A percentile compares a stretch with the other conserved stretches of the same genome.
phyloP scores from a whole-genome alignment of 1,284 basidiomycete genomes.

The Trichosporon faecale region DNA sequence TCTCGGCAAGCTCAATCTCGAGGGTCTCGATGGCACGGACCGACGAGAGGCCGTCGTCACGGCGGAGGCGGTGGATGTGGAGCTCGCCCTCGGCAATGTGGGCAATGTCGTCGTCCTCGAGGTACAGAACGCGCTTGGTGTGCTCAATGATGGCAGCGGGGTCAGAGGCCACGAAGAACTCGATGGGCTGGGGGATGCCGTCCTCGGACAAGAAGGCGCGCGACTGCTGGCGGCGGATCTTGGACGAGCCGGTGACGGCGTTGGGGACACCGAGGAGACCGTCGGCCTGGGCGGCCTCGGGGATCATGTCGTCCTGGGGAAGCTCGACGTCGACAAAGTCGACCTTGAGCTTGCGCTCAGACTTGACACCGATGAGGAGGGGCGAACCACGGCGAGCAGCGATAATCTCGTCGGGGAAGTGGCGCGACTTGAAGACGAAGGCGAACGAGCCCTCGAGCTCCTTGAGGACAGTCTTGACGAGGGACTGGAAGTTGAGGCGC shows the following conservation, averaged over 20 bases:
- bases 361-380: conserved; percentile 97
- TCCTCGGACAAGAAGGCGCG: conserved; percentile 98
- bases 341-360: conserved; percentile 99
- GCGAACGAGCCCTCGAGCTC: conserved; percentile 99
- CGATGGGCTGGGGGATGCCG: conserved; percentile 97
- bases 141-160: conserved; percentile 96
- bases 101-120: conserved; percentile 98
- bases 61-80: conserved; percentile 96
- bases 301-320: conserved; percentile 61
- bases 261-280: conserved; percentile 68
- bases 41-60: conserved; percentile 71
- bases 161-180: conserved; percentile 99
- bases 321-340: conserved; percentile 99
- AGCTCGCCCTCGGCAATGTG: conserved; percentile 96
- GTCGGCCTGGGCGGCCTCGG: conserved; percentile 35
- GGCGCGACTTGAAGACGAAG: conserved; percentile 98
- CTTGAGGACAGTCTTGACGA: conserved; percentile 94
- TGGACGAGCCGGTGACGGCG: conserved; percentile 55
- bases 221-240: conserved; percentile 91
- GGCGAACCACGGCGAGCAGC: conserved; percentile 96
- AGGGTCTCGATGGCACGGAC: conserved; percentile 97
- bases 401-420: conserved; percentile 96
- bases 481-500: conserved; percentile 81
- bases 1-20: conserved; percentile 97
- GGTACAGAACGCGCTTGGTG: conserved; percentile 97